Percentiles rank a stretch among this genome's conserved stretches.
Evolutionary conservation across 352 stramenopile genomes (phyloP).

Genomic region (Aphanomyces invadans): DNA sequence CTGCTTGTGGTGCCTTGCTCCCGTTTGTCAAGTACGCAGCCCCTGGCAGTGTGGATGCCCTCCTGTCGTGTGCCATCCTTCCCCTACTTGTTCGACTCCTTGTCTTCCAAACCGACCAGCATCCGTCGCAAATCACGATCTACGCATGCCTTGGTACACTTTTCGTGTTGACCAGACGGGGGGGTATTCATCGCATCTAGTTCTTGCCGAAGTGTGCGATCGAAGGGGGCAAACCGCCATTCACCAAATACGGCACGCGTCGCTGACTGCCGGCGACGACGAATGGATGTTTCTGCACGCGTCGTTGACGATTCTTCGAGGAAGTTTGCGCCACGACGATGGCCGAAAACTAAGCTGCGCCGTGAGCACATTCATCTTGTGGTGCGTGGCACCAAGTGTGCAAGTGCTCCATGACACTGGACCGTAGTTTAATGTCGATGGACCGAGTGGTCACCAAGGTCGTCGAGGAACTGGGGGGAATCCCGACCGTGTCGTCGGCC

Average conservation of each 20-base stretch:
- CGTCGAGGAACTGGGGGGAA: neutral
- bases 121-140: constrained; percentile 5
- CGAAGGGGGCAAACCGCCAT: constrained; percentile 1
- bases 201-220: constrained; percentile 9
- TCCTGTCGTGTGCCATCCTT: constrained; percentile 5
- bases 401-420: too few relatives aligned
- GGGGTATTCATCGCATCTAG: neutral
- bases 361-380: constrained; percentile 1
- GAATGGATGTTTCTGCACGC: constrained; percentile 10
- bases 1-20: constrained; percentile 4
- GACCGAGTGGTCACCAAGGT: constrained; percentile 17
- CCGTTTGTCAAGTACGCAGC: constrained; percentile 14
- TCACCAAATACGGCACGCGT: neutral
- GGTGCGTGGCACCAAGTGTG: too few relatives aligned
- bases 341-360: neutral
- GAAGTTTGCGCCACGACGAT: neutral
- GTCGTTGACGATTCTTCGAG: neutral
- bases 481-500: constrained; percentile 14
- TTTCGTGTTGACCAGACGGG: neutral
- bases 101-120: constrained; percentile 7
- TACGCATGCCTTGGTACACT: constrained; percentile 8
- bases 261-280: neutral
- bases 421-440: constrained; percentile 20
- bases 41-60: neutral
- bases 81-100: constrained; percentile 16